Evolutionary conservation across 495 filamentous ascomycete species (phyloP).

Genomic region (Penicillium samsonianum): DNA sequence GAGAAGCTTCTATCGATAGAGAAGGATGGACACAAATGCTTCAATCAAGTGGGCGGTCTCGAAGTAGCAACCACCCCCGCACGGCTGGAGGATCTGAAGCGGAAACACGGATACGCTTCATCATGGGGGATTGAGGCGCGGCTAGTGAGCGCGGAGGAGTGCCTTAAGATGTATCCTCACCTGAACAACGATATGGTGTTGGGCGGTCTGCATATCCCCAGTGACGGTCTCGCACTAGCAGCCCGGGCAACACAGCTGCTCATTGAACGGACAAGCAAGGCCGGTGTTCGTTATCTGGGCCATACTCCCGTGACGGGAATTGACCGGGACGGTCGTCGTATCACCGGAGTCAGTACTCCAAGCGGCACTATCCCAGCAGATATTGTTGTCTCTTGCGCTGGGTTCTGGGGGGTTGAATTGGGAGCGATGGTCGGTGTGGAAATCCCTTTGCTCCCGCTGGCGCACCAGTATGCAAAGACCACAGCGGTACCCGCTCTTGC

Average conservation of each 20-base stretch:
- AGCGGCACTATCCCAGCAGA: constrained; percentile 45
- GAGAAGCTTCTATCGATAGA: constrained; percentile 48
- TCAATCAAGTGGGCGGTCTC: constrained; percentile 53
- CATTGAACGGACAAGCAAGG: constrained; percentile 46
- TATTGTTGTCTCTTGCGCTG: constrained; percentile 53
- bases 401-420: constrained; percentile 56
- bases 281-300: constrained; percentile 49
- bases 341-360: constrained; percentile 49
- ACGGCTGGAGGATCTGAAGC: constrained; percentile 51
- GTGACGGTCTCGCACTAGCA: constrained; percentile 51
- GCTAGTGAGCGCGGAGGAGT: constrained; percentile 46
- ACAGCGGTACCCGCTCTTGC: constrained; percentile 37
- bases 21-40: constrained; percentile 43
- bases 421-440: constrained; percentile 52
- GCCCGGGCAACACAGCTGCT: constrained; percentile 51
- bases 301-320: constrained; percentile 50
- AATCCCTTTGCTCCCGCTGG: constrained; percentile 52
- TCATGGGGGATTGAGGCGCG: constrained; percentile 50
- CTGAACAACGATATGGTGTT: constrained; percentile 47
- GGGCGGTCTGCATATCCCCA: constrained; percentile 52
- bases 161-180: constrained; percentile 43
- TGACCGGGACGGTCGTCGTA: constrained; percentile 30
- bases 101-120: constrained; percentile 50
- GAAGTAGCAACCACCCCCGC: constrained; percentile 53
- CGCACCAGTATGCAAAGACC: constrained; percentile 55